Base-by-base conservation (phyloP, 495 filamentous ascomycete species). In the Aspergillus bridgeri region DNA sequence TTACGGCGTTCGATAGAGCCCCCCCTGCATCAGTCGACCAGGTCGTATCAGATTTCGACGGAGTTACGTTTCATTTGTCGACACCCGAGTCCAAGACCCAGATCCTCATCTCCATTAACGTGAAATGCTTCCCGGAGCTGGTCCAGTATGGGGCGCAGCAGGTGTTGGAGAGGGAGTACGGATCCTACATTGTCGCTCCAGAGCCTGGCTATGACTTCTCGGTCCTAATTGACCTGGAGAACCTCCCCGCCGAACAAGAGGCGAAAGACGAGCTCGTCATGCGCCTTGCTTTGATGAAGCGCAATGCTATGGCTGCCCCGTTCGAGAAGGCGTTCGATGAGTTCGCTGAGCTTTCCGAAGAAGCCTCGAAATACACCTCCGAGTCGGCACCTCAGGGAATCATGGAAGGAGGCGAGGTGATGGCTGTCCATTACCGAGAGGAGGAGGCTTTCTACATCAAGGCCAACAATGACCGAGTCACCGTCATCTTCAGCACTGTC, bases 381-480 rank as follows among this genome's bases (percentile, higher is more conserved):
- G 94, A 98, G 73, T 87, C 91, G 45, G 95, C 95, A 15, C 94
- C 94, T 1, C 87, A 93, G 67, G 92, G 91, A 46, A 79, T 95
- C 33, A 75, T 81, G 65, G 92, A 96, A 76, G 91, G 92, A 25
- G 92, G 92, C 42, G 87, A 95, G 61, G 88, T 97, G 22, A 96
- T 94, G 88, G 88, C 92, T 3, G 94, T 98, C 58, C 92, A 97
- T 64, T 98, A 98, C 76, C 87, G 94, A 18, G 95, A 98, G 61
- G 94, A 98, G 77, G 94, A 98, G 69, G 94, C 94, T n/a, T 97
- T 98, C 68, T 98, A 96, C 73, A 91, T 98, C 79, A 96, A 98
- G 74, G 93, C 94, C 29, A 95, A 89, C 71, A 88, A 92, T 70
- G 94, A 98, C 69, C 87, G 94, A 53, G 95, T 98, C 42, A 98